These are phyloP conservation scores for Kwoniella pini DNA, from an alignment of 768 basidiomycete species.

Conservation along the genomic window DNA sequence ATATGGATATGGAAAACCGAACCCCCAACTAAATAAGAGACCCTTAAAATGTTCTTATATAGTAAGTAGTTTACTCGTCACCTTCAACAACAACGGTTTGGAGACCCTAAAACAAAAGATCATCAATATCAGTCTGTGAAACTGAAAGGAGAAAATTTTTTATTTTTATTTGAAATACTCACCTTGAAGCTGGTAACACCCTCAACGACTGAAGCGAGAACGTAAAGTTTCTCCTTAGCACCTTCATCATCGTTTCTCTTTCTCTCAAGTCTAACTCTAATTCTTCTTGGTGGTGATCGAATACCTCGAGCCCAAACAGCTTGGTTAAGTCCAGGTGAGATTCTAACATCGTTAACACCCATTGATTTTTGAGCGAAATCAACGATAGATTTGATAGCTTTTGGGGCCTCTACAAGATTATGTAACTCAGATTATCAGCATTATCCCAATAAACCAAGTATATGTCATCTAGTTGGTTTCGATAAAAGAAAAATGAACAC, in stretches of 20 bases:
- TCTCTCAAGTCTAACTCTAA: conserved; percentile 92
- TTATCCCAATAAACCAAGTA: too few relatives aligned
- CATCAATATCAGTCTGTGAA: neutral
- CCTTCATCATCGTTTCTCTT: conserved; percentile 99
- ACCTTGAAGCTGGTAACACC: conserved; percentile 79
- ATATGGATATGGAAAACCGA: conserved; percentile 9
- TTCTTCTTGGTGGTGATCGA: conserved; percentile 86
- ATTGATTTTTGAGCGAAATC: conserved; percentile 90
- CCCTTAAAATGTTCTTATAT: neutral
- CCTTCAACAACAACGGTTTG: conserved; percentile 77
- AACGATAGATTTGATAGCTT: conserved; percentile 91
- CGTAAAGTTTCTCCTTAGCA: conserved; percentile 97
- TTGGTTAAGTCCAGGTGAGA: conserved; percentile 96
- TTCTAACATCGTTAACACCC: conserved; percentile 90
- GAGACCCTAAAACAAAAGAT: conserved; percentile 65
- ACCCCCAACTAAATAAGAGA: neutral
- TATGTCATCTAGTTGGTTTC: too few relatives aligned
- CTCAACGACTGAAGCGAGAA: conserved; percentile 79
- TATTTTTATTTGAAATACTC: too few relatives aligned
- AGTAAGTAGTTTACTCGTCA: conserved; percentile 35
- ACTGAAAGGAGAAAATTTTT: too few relatives aligned
- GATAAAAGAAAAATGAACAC: conserved; percentile 20
- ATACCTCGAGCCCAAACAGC: conserved; percentile 90
- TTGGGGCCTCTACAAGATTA: conserved; percentile 64
- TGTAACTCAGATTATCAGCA: neutral